Base-by-base conservation (phyloP, 768 basidiomycete genomes). In the Lactarius trivialis region DNA sequence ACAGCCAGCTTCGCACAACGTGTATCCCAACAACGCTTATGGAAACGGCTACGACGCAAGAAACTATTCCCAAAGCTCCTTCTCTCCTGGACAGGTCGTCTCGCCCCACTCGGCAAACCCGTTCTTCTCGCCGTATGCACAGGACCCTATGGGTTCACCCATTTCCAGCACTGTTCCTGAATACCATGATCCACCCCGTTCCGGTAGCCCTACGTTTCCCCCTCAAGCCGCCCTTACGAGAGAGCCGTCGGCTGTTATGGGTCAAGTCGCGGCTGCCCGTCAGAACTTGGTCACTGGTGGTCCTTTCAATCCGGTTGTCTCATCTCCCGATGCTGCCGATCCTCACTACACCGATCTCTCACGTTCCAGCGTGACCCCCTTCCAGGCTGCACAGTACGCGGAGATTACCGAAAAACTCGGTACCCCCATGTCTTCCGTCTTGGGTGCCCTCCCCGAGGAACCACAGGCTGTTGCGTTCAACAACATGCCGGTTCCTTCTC, bases 321-420 rank as follows among this genome's bases (percentile, higher is more conserved):
- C 55, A 14, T 45, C 63, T 24, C 57, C 56, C 24, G 37, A 53
- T 51, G 30, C 54, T 9, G n/a, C 51, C 9, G 68, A 70, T 43
- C 68, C 75, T 12, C 81, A 84, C 63, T 89, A 90, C 60, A 77
- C 84, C 39, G 85, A 90, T 67, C 76, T 91, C 45, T 76, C 73
- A 69, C 79, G 89, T 49, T 83, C 84, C 19, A 88, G 87, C 67
- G 81, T 89, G 2, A 84, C 87, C 3, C 88, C 88, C 0, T 88
- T 79, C 78, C 89, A 91, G 69, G 88, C 85, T 43, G 79, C 78
- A 0, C 89, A 91, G 70, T 90, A 90, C 68, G 81, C 78, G 21
- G 88, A 86, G 68, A 89, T 89, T 59, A 82, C 85, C 6, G 76
- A 79, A 67, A 80, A 76, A 21, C 71, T 91, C 43, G 79, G 82